phyloP scores from a whole-genome alignment of 2,329 filamentous ascomycete species.

The Penicillium hordei region DNA sequence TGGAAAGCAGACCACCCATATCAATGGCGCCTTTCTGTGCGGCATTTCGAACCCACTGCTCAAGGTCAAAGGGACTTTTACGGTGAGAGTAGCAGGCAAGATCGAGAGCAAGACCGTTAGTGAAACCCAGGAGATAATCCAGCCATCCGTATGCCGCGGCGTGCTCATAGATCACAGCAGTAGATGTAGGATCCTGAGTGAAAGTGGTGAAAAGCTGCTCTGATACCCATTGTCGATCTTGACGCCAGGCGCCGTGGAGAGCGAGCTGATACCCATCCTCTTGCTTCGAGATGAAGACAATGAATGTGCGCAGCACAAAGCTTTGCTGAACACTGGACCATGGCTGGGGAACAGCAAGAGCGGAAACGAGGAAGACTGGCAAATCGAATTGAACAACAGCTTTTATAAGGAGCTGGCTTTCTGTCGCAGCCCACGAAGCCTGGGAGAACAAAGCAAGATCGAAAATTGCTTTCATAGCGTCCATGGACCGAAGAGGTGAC shows the following conservation, averaged over 20 bases:
- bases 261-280: slow-evolving; percentile 82
- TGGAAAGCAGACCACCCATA: slow-evolving; percentile 69
- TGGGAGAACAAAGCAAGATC: slow-evolving; percentile 61
- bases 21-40: slow-evolving; percentile 62
- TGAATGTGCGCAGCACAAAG: slow-evolving; percentile 59
- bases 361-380: slow-evolving; percentile 52
- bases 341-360: slow-evolving; percentile 49
- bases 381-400: slow-evolving; percentile 58
- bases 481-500: slow-evolving; percentile 84
- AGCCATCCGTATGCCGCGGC: slow-evolving; percentile 81
- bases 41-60: slow-evolving; percentile 75
- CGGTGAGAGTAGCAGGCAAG: slow-evolving; percentile 83
- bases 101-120: slow-evolving; percentile 83
- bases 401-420: slow-evolving; percentile 59
- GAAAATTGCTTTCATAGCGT: slow-evolving; percentile 71
- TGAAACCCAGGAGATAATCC: slow-evolving; percentile 72
- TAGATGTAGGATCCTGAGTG: slow-evolving; percentile 65
- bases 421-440: slow-evolving; percentile 56
- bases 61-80: slow-evolving; percentile 73
- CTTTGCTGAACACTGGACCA: slow-evolving; percentile 51
- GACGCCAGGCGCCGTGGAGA: slow-evolving; percentile 85
- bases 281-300: slow-evolving; percentile 77
- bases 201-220: slow-evolving; percentile 76
- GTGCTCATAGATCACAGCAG: slow-evolving; percentile 73
- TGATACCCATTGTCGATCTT: slow-evolving; percentile 84